These are phyloP conservation scores for Metschnikowia shivogae DNA, from an alignment of 805 yeast genomes.

Conservation along the genomic window DNA sequence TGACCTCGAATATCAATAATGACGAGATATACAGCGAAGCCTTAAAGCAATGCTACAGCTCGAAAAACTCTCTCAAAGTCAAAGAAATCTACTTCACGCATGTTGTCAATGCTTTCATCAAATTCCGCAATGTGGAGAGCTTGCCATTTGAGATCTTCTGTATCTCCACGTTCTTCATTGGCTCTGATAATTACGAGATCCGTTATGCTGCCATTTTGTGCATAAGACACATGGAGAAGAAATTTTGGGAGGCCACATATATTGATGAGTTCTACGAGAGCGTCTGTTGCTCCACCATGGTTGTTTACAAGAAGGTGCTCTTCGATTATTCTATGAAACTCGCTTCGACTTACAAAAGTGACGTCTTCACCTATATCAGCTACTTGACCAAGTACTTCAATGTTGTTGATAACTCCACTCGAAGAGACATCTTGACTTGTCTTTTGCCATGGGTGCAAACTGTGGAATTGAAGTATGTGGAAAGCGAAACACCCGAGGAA, in stretches of 20 bases:
- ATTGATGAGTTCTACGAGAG: conserved; percentile 62
- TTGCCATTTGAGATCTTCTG: conserved; percentile 67
- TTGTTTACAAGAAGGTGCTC: conserved; percentile 82
- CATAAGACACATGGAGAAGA: conserved; percentile 60
- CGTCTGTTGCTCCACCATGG: conserved; percentile 68
- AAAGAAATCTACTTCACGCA: conserved; percentile 68
- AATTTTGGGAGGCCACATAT: conserved; percentile 41
- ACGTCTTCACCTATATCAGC: conserved; percentile 60
- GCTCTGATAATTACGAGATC: conserved; percentile 64
- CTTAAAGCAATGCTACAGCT: conserved; percentile 66
- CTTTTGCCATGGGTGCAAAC: conserved; percentile 91
- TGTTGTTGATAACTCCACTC: conserved; percentile 49
- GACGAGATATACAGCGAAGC: conserved; percentile 54
- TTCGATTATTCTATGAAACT: conserved; percentile 73
- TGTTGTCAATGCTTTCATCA: conserved; percentile 55
- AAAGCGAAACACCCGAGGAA: conserved; percentile 6
- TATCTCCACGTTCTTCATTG: conserved; percentile 72
- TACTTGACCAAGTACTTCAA: conserved; percentile 68
- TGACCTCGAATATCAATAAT: conserved; percentile 55
- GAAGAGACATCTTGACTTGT: conserved; percentile 76
- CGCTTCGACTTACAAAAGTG: conserved; percentile 58
- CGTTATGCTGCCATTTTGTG: conserved; percentile 70
- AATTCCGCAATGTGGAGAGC: conserved; percentile 9
- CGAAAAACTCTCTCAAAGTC: conserved; percentile 46
- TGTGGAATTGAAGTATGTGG: conserved; percentile 50